phyloP scores from a whole-genome alignment of 345 rosid genomes.

The Microcos paniculata region DNA sequence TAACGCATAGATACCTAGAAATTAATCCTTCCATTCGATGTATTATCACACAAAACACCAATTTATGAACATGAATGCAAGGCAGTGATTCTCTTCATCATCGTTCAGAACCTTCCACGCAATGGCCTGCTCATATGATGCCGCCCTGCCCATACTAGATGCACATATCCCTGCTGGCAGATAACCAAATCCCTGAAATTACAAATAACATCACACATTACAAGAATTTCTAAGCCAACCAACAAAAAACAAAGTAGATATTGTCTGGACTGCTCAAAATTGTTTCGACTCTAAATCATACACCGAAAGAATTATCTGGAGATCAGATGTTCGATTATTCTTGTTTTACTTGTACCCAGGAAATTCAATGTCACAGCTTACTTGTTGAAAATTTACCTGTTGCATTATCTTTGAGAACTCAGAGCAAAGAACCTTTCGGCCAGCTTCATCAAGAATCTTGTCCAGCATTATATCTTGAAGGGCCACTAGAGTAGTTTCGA shows the following conservation, averaged over 20 bases:
- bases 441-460: slow-evolving; percentile 78
- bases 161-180: slow-evolving; percentile 75
- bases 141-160: slow-evolving; percentile 89
- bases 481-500: slow-evolving; percentile 86
- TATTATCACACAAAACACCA: slow-evolving; percentile 79
- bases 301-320: not conserved
- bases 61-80: slow-evolving; percentile 76
- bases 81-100: slow-evolving; percentile 70
- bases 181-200: slow-evolving; percentile 65
- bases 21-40: slow-evolving; percentile 1
- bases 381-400: slow-evolving; percentile 48
- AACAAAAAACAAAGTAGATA: not conserved
- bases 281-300: not conserved
- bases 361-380: not conserved
- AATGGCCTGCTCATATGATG: slow-evolving; percentile 75
- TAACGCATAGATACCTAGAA: slow-evolving; percentile 18
- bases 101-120: slow-evolving; percentile 91
- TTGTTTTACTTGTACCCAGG: not conserved
- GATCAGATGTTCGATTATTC: not conserved
- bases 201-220: not conserved
- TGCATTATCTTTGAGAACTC: slow-evolving; percentile 93
- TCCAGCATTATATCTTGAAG: slow-evolving; percentile 94
- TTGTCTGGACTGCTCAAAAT: not conserved
- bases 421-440: slow-evolving; percentile 67
- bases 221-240: not conserved